Evolutionary conservation across 2,329 filamentous ascomycete genomes (phyloP).

Genomic region (Akanthomyces muscarius): DNA sequence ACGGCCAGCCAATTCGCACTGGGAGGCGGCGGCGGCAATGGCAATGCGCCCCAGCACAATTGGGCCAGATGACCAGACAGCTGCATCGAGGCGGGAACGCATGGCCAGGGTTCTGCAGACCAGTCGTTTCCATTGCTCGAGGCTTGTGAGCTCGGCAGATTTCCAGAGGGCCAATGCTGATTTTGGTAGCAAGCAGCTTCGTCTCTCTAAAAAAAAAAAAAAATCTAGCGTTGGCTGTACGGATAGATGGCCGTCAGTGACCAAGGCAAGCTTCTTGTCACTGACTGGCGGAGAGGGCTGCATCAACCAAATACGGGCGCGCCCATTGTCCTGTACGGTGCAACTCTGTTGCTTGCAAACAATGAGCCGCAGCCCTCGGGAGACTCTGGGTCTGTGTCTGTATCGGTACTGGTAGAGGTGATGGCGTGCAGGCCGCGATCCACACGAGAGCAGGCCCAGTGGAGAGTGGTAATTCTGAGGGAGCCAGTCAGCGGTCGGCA

Average conservation of each 20-base stretch:
- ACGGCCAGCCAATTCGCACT: neutral
- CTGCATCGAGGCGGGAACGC: constrained; percentile 7
- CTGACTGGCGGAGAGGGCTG: too few species aligned
- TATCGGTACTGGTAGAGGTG: neutral
- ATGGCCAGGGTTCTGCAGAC: neutral
- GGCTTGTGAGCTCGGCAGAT: neutral
- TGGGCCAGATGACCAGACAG: constrained; percentile 6
- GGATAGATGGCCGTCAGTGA: too few species aligned
- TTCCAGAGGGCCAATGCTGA: too few species aligned
- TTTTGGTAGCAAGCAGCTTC: too few species aligned
- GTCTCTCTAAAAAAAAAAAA: too few species aligned
- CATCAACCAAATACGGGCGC: too few species aligned
- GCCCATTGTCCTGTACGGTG: too few species aligned
- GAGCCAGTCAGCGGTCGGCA: constrained; percentile 1
- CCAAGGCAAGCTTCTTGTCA: too few species aligned
- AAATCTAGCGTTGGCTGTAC: too few species aligned
- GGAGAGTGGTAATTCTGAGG: constrained; percentile 6
- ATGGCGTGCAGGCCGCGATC: constrained; percentile 1
- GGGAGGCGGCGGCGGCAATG: neutral
- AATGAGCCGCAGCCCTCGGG: too few species aligned
- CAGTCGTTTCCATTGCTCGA: neutral
- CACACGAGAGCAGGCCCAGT: neutral
- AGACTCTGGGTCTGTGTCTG: too few species aligned
- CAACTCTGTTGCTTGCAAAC: neutral
- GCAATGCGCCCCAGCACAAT: neutral